Evolutionary conservation across 306 rosid species (phyloP), one percentile per base, ranked within the genome.

Genomic region (Glycine latifolia): DNA sequence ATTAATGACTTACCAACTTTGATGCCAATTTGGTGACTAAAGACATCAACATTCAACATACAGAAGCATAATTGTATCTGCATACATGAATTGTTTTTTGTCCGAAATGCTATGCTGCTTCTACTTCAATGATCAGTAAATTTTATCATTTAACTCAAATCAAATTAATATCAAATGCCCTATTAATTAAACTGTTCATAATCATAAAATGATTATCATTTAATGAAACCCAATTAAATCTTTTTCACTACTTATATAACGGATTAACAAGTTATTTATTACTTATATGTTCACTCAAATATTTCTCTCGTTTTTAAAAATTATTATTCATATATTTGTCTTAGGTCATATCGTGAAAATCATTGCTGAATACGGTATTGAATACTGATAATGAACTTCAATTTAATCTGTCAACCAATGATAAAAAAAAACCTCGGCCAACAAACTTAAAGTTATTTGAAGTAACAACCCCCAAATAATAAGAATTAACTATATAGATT

Each of bases 21-120:
- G 8, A 52, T 71, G 48, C 26, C 46, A 31, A 66, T 66, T 41
- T 66, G 50, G 33, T 41, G 71, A 14, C 13, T 66, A 66, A 65
- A 37, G 31, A 66, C 50, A 65, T 13, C 48, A 41, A 4, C 39
- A 35, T 35, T 35, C 39, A n/a, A 14, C 71, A 13, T 14, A 13
- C 10, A 37, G 70, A 65, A 37, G 47, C 69, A 65, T 8, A 7
- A 14, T 37, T 65, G 10, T 6, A 65, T 65, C 10, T 65, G 11
- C 39, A 39, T 10, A 43, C 11, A 56, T 39, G 4, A 31, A 5
- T 31, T 60, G 15, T 39, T 61, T 61, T 63, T 3, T 35, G 37
- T 56, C 17, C n/a, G 7, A 73, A 14, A 54, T 37, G 39, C 31
- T 2, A 7, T 33, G 63, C 12, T 33, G 31, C 48, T 31, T 35